phyloP scores from a whole-genome alignment of 129 eudicot species.

The Helianthus annuus region HanXRQr2.0-SUNRISE NC_035448.2:66050673-66051172 shows the following conservation, averaged over 20 bases:
- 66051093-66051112: too few species aligned
- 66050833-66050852: slow-evolving; percentile 73
- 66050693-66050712: too few species aligned
- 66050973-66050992: slow-evolving; percentile 23
- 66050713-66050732: too few species aligned
- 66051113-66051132: too few species aligned
- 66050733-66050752: slow-evolving; percentile 57
- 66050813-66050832: slow-evolving; percentile 49
- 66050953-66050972: slow-evolving; percentile 12
- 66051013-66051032: too few species aligned
- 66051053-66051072: slow-evolving; percentile 57
- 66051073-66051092: slow-evolving; percentile 37
- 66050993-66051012: neutral
- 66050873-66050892: slow-evolving; percentile 53
- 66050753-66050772: slow-evolving; percentile 56
- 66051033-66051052: neutral
- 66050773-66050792: slow-evolving; percentile 76
- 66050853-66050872: slow-evolving; percentile 36
- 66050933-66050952: slow-evolving; percentile 30
- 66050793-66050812: slow-evolving; percentile 80
- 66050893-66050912: slow-evolving; percentile 59
- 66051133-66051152: too few species aligned
- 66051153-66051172: too few species aligned
- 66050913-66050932: slow-evolving; percentile 14
- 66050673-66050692: too few species aligned